Percentiles rank a stretch among this genome's conserved stretches.
Conservation (phyloP, 257 asterid genomes). For the Henckelia pumila region DNA sequence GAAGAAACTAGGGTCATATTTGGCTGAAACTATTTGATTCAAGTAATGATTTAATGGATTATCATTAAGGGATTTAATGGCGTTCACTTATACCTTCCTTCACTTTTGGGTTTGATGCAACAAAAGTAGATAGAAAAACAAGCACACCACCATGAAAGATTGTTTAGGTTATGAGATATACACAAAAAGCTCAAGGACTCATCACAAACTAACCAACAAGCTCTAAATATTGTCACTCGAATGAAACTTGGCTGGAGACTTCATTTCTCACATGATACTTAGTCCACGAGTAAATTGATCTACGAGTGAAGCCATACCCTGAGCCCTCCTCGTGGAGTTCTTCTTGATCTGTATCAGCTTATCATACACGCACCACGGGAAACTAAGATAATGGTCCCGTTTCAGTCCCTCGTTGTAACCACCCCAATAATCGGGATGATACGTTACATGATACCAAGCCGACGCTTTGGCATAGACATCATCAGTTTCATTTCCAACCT, state of each 20-base stretch:
- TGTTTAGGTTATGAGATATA: neutral
- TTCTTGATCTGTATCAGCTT: slow-evolving; percentile 65
- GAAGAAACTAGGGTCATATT: too few relatives aligned
- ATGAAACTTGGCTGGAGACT: neutral
- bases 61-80: too few relatives aligned
- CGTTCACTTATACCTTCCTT: too few relatives aligned
- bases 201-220: neutral
- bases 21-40: too few relatives aligned
- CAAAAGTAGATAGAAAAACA: neutral
- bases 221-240: neutral
- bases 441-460: slow-evolving; percentile 86
- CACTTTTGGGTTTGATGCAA: neutral
- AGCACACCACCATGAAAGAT: neutral
- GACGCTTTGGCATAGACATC: slow-evolving; percentile 69
- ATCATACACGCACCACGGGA: slow-evolving; percentile 85
- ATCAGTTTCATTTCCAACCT: slow-evolving; percentile 43
- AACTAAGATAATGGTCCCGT: slow-evolving; percentile 71
- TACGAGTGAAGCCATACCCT: slow-evolving; percentile 29
- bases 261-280: slow-evolving; percentile 26
- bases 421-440: slow-evolving; percentile 68
- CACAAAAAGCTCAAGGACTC: neutral
- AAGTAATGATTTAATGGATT: too few relatives aligned
- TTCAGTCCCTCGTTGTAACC: slow-evolving; percentile 51
- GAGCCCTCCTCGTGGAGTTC: slow-evolving; percentile 27
- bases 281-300: slow-evolving; percentile 21